phyloP scores from a whole-genome alignment of 495 filamentous ascomycete species.

The Ramalina intermedia region DNA sequence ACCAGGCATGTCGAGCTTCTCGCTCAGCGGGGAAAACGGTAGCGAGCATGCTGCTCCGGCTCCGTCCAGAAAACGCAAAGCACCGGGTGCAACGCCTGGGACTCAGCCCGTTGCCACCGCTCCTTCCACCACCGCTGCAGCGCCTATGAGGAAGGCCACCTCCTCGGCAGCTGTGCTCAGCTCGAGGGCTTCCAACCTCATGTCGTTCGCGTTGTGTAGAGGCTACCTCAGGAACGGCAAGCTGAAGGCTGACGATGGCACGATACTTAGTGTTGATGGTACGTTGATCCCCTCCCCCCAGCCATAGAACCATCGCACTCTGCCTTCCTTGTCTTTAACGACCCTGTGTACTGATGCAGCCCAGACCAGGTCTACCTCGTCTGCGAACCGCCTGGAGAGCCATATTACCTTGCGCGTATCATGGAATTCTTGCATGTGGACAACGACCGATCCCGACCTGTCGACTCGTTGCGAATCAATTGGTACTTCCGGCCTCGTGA shows the following conservation, averaged over 20 bases:
- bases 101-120: constrained; percentile 2
- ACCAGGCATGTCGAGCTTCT: constrained; percentile 50
- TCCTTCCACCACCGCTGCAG: constrained; percentile 24
- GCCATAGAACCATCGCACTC: constrained; percentile 13
- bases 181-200: constrained; percentile 56
- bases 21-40: constrained; percentile 31
- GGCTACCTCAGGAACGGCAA: constrained; percentile 60
- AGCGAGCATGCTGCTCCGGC: constrained; percentile 23
- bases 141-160: constrained; percentile 25
- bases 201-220: constrained; percentile 62
- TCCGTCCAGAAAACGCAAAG: constrained; percentile 65
- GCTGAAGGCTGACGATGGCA: constrained; percentile 83
- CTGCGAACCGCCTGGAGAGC: constrained; percentile 94
- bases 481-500: constrained; percentile 98
- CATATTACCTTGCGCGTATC: constrained; percentile 91
- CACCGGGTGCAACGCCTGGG: constrained; percentile 39
- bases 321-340: neutral
- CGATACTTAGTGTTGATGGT: constrained; percentile 73
- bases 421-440: constrained; percentile 86
- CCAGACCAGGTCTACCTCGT: constrained; percentile 94
- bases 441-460: constrained; percentile 52
- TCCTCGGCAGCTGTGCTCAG: constrained; percentile 18
- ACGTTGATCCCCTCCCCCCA: constrained; percentile 29
- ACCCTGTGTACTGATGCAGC: constrained; percentile 13
- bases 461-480: constrained; percentile 85